Evolutionary conservation across 768 basidiomycete species (phyloP).

Genomic region (Rhizopogon vesiculosus): DNA sequence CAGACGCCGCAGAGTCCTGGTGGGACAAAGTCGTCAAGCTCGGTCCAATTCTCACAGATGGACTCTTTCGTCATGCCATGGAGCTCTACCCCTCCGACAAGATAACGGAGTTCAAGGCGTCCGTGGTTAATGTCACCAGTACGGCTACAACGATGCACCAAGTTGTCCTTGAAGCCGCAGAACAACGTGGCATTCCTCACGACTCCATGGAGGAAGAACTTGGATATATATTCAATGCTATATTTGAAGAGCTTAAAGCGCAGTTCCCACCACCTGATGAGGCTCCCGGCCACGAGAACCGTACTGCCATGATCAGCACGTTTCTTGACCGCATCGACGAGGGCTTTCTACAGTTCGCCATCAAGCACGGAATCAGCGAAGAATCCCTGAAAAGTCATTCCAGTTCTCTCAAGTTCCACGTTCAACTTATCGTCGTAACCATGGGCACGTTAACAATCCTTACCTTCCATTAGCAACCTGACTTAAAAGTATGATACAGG

Average conservation of each 20-base stretch:
- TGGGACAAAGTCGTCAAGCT: not conserved
- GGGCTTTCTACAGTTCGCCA: conserved; percentile 19
- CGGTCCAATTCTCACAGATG: not conserved
- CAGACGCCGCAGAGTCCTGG: not conserved
- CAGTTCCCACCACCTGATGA: conserved; percentile 26
- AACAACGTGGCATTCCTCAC: not conserved
- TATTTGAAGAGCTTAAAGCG: conserved; percentile 20
- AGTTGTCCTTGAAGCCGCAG: not conserved
- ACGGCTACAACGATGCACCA: not conserved
- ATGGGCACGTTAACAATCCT: conserved; percentile 10
- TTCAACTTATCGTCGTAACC: conserved; percentile 18
- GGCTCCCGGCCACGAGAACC: conserved; percentile 25
- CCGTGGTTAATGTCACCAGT: not conserved
- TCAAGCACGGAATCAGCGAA: conserved; percentile 19
- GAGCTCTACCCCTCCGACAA: not conserved
- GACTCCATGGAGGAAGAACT: conserved; percentile 18
- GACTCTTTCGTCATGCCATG: not conserved
- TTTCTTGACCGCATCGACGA: conserved; percentile 22
- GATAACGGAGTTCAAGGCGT: not conserved
- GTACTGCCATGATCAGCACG: conserved; percentile 12
- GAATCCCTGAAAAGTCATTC: conserved; percentile 16
- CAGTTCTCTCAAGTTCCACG: conserved; percentile 16
- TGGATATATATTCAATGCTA: conserved; percentile 1
- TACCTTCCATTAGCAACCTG: not conserved
- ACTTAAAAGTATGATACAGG: conserved; percentile 15